These are phyloP conservation scores for Penicillium alfredii DNA, from an alignment of 495 filamentous ascomycete species.

Conservation along the genomic window DNA sequence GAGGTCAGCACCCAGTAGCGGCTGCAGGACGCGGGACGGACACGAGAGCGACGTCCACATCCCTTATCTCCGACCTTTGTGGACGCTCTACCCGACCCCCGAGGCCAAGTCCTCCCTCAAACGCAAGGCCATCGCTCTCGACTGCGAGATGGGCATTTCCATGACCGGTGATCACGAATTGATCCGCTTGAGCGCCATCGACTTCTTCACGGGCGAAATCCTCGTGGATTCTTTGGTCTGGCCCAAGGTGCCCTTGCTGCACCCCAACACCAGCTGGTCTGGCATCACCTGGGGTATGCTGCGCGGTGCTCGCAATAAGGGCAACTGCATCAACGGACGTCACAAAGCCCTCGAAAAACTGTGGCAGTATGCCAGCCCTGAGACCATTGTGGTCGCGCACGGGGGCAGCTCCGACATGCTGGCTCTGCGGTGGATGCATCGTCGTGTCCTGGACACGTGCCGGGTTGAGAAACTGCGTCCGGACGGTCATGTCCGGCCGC, in stretches of 20 bases:
- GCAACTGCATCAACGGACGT: constrained; percentile 21
- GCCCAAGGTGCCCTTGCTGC: constrained; percentile 29
- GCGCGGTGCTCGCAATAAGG: constrained; percentile 8
- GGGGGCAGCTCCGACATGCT: constrained; percentile 20
- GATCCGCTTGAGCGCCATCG: constrained; percentile 36
- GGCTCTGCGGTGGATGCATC: constrained; percentile 24
- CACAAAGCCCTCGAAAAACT: constrained; percentile 26
- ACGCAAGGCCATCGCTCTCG: constrained; percentile 35
- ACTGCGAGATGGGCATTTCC: constrained; percentile 45
- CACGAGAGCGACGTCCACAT: too few species aligned
- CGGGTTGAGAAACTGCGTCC: constrained; percentile 22
- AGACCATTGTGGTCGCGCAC: constrained; percentile 32
- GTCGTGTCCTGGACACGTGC: constrained; percentile 24
- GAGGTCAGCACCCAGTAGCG: too few species aligned
- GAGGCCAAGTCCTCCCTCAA: too few species aligned
- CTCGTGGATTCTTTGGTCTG: constrained; percentile 40
- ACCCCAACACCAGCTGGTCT: constrained; percentile 36
- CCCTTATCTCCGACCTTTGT: too few species aligned
- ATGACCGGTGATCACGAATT: constrained; percentile 28
- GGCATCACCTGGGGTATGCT: constrained; percentile 27
- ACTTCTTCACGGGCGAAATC: constrained; percentile 37
- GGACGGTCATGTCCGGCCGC: constrained; percentile 11
- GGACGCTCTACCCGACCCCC: too few species aligned
- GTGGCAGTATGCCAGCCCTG: constrained; percentile 30
- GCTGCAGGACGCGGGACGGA: too few species aligned